Evolutionary conservation across 441 rosid species (phyloP), one percentile per base, ranked within the genome.

Genomic region (Gossypium davidsonii): DNA sequence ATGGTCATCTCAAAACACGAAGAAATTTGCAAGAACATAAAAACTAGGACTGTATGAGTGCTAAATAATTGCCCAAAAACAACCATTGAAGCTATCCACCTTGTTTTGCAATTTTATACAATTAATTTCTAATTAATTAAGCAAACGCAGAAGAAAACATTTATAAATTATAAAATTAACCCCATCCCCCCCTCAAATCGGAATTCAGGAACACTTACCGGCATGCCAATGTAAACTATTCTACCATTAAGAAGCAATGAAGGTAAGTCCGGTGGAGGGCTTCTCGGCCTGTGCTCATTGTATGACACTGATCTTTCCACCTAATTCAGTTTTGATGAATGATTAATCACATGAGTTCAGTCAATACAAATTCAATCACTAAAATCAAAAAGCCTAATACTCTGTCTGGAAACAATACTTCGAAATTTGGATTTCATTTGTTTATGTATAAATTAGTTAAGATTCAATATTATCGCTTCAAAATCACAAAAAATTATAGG

Each of bases 141-240:
- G 52, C 52, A 48, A 48, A 48, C 0, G 17, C 37, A n/a, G 39
- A 3, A 68, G 11, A 28, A 21, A 23, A 68, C 14, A 68, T 14
- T 9, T 18, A 60, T 2, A 14, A 26, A 25, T 25, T 31, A 28
- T 2, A 61, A 34, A 34, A 34, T 34, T 34, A 34, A 8, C 46
- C 31, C 2, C 64, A 3, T n/a, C 2, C 17, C 15, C 51, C 0
- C 15, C 8, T 34, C 20, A 9, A 21, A 34, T 8, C 5, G 49
- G 49, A 62, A 34, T n/a, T 20, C 3, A 1, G 59, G 26, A 62
- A 18, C 2, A 76, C 90, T 81, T 75, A 94, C 97, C 51, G 95
- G 96, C 93, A 92, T 89, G 69, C 97, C 96, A 74, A 92, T 89
- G 81, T 86, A 90, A 70, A 94, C 93, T 1, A 92, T 89, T 69